These are phyloP conservation scores for Zygoascus biomembranicola DNA, from an alignment of 805 yeast genomes.

Conservation along the genomic window DNA sequence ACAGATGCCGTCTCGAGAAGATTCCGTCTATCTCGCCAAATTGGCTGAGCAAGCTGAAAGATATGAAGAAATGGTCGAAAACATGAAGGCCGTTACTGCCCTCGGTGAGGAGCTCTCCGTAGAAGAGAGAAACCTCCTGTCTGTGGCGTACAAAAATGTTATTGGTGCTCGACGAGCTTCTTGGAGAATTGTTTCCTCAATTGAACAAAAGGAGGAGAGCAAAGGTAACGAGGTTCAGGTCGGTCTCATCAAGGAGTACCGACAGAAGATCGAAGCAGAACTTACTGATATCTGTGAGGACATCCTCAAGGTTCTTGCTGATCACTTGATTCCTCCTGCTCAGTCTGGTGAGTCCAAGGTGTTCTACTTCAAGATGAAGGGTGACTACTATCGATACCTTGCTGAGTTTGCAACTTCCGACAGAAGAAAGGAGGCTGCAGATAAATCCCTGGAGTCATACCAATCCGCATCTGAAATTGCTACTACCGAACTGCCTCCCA, in stretches of 20 bases:
- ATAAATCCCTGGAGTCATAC: slow-evolving; percentile 87
- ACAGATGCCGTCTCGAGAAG: slow-evolving; percentile 16
- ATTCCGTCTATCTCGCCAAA: slow-evolving; percentile 58
- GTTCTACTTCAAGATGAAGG: slow-evolving; percentile 98
- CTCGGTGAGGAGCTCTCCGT: slow-evolving; percentile 92
- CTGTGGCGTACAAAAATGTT: slow-evolving; percentile 97
- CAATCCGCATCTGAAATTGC: slow-evolving; percentile 95
- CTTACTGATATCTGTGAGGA: slow-evolving; percentile 91
- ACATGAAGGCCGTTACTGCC: slow-evolving; percentile 95
- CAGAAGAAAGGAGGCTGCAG: slow-evolving; percentile 87
- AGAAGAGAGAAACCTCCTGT: slow-evolving; percentile 94
- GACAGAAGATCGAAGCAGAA: slow-evolving; percentile 89
- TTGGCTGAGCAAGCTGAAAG: slow-evolving; percentile 99
- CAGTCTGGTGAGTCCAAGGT: slow-evolving; percentile 97
- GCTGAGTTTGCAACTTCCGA: slow-evolving; percentile 94
- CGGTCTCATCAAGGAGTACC: slow-evolving; percentile 81
- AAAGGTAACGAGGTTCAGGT: slow-evolving; percentile 92
- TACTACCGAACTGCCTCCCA: slow-evolving; percentile 92
- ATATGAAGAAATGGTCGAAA: slow-evolving; percentile 98
- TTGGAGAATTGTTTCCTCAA: slow-evolving; percentile 97
- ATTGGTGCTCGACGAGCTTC: slow-evolving; percentile 99
- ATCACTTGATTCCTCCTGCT: slow-evolving; percentile 89
- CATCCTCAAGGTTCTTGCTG: slow-evolving; percentile 76
- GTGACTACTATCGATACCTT: slow-evolving; percentile 98
- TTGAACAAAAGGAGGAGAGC: slow-evolving; percentile 96